A percentile compares a stretch with the other conserved stretches of the same genome.
Conservation (phyloP, 768 basidiomycete species). For the Tubosaeta sp. region DNA sequence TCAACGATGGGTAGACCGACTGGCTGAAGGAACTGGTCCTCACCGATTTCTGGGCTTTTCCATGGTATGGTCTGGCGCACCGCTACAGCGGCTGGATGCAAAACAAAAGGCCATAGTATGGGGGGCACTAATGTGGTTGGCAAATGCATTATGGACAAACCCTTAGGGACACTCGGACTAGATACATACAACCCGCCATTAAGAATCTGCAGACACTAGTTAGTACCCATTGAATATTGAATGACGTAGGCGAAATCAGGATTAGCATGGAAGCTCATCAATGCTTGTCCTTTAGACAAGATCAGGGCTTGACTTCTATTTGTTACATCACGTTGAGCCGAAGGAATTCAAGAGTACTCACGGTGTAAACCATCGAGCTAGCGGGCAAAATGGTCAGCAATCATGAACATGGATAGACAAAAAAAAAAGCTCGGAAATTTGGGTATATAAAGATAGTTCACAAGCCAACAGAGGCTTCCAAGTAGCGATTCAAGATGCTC, state of each 20-base stretch:
- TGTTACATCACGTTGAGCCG: conserved; percentile 52
- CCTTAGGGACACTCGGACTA: conserved; percentile 9
- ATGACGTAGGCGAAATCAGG: conserved; percentile 43
- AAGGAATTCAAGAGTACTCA: conserved; percentile 33
- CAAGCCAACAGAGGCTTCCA: conserved; percentile 59
- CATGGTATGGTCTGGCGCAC: conserved; percentile 28
- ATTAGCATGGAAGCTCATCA: conserved; percentile 92
- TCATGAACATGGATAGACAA: neutral
- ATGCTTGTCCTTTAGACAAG: conserved; percentile 64
- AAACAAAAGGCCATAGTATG: conserved; percentile 40
- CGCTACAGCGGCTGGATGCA: conserved; percentile 37
- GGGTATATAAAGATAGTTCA: conserved; percentile 79
- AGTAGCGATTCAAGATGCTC: conserved; percentile 85
- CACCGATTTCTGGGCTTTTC: conserved; percentile 20
- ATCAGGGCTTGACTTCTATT: conserved; percentile 93
- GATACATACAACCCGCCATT: neutral
- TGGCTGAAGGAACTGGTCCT: conserved; percentile 34
- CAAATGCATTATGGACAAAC: conserved; percentile 58
- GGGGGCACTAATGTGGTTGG: conserved; percentile 53
- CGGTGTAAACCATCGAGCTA: conserved; percentile 10
- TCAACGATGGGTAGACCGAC: conserved; percentile 49
- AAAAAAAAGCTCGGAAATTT: conserved; percentile 73
- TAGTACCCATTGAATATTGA: conserved; percentile 10
- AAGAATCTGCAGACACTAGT: conserved; percentile 9
- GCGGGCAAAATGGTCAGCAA: conserved; percentile 12